Percentiles rank a stretch among this genome's conserved stretches.
phyloP scores from a whole-genome alignment of 225 moss, liverwort and hornwort species.

The Lunularia cruciata region DNA sequence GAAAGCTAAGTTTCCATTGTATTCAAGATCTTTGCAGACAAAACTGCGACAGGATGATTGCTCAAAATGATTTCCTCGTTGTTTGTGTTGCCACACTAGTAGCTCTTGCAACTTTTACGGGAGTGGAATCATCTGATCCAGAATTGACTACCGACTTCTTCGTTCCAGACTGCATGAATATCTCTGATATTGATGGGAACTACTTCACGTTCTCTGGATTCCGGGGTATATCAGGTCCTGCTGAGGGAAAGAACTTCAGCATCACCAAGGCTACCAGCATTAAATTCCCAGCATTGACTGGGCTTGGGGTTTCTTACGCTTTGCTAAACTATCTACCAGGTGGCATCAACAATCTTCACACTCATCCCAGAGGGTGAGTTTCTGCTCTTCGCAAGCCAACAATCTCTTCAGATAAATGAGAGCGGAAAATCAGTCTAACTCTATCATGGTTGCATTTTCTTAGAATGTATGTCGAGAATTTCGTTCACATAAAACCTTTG shows the following conservation, averaged over 20 bases:
- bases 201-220: slow-evolving; percentile 18
- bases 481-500: too few species aligned
- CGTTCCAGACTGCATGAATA: not conserved
- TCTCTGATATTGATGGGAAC: slow-evolving; percentile 4
- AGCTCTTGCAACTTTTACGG: too few species aligned
- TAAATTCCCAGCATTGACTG: slow-evolving; percentile 13
- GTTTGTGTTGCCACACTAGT: too few species aligned
- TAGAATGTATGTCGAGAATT: too few species aligned
- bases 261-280: not conserved
- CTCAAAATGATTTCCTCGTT: too few species aligned
- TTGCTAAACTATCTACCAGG: not conserved
- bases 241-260: not conserved
- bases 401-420: too few species aligned
- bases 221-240: not conserved
- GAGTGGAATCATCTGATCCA: slow-evolving; percentile 1
- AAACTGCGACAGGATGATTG: too few species aligned
- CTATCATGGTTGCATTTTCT: too few species aligned
- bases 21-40: too few species aligned
- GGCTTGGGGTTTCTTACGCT: slow-evolving; percentile 10
- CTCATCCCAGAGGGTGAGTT: slow-evolving; percentile 14
- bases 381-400: too few species aligned
- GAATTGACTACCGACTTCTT: slow-evolving; percentile 9
- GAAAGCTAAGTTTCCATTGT: too few species aligned
- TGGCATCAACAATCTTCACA: slow-evolving; percentile 18
- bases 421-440: too few species aligned